Evolutionary conservation across 805 yeast species (phyloP).

Genomic region (Debaryomyces tyrocola): DNA sequence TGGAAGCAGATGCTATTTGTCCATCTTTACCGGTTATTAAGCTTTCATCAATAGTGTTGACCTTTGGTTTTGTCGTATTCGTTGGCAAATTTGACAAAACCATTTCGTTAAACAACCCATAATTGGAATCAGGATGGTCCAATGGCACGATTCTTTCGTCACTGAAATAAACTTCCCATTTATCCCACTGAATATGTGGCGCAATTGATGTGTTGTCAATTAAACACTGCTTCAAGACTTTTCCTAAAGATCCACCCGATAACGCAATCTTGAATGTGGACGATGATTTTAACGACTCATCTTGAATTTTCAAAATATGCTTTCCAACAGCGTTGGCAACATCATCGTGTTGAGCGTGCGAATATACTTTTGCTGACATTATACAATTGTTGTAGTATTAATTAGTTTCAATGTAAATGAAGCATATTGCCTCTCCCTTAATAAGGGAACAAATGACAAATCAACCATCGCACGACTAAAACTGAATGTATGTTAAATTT

Average conservation of each 20-base stretch:
- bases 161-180: slow-evolving; percentile 82
- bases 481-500: not conserved
- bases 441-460: too few species aligned
- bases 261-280: slow-evolving; percentile 70
- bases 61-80: slow-evolving; percentile 51
- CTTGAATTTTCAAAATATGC: slow-evolving; percentile 61
- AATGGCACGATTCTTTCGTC: slow-evolving; percentile 90
- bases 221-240: slow-evolving; percentile 66
- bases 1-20: slow-evolving; percentile 43
- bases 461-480: not conserved
- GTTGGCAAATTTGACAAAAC: slow-evolving; percentile 52
- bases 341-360: slow-evolving; percentile 53
- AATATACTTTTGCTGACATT: slow-evolving; percentile 41
- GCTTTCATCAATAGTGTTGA: slow-evolving; percentile 64
- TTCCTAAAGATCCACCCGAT: slow-evolving; percentile 89
- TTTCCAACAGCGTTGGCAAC: slow-evolving; percentile 69
- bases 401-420: not conserved
- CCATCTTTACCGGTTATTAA: slow-evolving; percentile 54
- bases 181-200: slow-evolving; percentile 56
- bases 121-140: slow-evolving; percentile 81
- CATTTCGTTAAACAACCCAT: slow-evolving; percentile 68
- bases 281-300: slow-evolving; percentile 50
- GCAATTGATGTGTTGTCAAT: slow-evolving; percentile 53
- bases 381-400: not conserved
- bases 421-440: too few species aligned